Evolutionary conservation across 1,284 basidiomycete species (phyloP).

Genomic region (Ceratorhiza oryzae-sativae): DNA sequence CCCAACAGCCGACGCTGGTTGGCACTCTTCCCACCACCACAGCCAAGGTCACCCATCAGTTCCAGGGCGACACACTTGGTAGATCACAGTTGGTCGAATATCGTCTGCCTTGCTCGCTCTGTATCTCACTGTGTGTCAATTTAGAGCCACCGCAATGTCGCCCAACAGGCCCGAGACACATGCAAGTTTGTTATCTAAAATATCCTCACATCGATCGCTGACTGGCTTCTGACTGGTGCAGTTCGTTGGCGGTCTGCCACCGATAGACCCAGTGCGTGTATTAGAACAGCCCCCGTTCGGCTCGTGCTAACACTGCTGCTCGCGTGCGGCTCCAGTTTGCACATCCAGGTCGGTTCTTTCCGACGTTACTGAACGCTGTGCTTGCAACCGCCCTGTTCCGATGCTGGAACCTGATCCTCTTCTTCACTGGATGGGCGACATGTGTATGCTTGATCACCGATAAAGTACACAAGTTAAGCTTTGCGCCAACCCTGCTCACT

Average conservation of each 20-base stretch:
- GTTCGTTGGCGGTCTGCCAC: conserved; percentile 21
- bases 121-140: background rate
- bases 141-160: conserved; percentile 6
- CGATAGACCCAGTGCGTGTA: conserved; percentile 23
- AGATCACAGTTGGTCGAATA: background rate
- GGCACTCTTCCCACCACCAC: background rate
- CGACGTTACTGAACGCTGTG: conserved; percentile 40
- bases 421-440: conserved; percentile 67
- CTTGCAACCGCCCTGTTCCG: conserved; percentile 68
- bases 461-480: conserved; percentile 55
- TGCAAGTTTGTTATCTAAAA: conserved; percentile 1
- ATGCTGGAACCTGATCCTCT: conserved; percentile 71
- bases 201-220: background rate
- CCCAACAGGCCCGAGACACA: background rate
- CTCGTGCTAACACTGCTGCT: background rate
- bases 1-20: conserved; percentile 18
- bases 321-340: conserved; percentile 20
- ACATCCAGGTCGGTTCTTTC: conserved; percentile 29
- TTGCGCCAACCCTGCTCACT: conserved; percentile 64
- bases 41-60: background rate
- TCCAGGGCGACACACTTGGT: conserved; percentile 2
- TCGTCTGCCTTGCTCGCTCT: background rate
- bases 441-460: conserved; percentile 60
- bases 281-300: background rate
- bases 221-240: background rate